A percentile compares a stretch with the other conserved stretches of the same genome.
These are phyloP conservation scores for Casuarina equisetifolia DNA, from an alignment of 306 rosid species.

Conservation along the genomic window DNA sequence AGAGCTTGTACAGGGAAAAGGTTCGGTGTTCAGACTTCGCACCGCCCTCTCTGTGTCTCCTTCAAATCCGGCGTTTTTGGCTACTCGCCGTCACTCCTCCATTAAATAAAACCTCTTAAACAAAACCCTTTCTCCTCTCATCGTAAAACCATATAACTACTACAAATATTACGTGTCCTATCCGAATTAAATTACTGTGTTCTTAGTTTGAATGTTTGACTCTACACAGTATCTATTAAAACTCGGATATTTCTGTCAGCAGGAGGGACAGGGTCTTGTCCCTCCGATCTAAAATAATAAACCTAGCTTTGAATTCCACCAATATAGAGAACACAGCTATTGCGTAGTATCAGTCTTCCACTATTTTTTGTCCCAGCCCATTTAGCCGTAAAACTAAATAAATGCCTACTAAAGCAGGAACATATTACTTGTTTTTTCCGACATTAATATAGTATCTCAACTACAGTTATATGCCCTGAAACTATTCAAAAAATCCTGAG, in stretches of 20 bases:
- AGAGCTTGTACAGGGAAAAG: conserved; percentile 20
- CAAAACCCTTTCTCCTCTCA: background rate
- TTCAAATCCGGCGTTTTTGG: conserved; percentile 45
- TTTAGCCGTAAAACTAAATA: background rate
- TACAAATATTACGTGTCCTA: no score
- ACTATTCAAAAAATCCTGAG: conserved; percentile 28
- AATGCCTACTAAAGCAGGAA: no score
- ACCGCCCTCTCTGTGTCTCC: conserved; percentile 24
- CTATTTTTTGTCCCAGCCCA: background rate
- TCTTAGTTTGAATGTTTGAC: conserved; percentile 18
- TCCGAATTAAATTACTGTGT: background rate
- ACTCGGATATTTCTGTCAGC: conserved; percentile 17
- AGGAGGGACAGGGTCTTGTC: background rate
- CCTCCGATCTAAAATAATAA: conserved; percentile 2
- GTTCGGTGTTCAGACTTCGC: conserved; percentile 16
- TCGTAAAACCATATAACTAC: no score
- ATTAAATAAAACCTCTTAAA: background rate
- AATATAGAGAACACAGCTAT: background rate
- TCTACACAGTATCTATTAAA: conserved; percentile 3
- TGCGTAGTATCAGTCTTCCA: background rate
- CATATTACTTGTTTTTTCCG: background rate
- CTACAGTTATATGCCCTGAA: conserved; percentile 26
- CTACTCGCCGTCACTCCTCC: conserved; percentile 14
- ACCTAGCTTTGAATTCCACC: conserved; percentile 8
- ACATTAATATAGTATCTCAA: conserved; percentile 4